These are phyloP conservation scores for Tricholomella constricta DNA, from an alignment of 768 basidiomycete genomes.

Conservation along the genomic window DNA sequence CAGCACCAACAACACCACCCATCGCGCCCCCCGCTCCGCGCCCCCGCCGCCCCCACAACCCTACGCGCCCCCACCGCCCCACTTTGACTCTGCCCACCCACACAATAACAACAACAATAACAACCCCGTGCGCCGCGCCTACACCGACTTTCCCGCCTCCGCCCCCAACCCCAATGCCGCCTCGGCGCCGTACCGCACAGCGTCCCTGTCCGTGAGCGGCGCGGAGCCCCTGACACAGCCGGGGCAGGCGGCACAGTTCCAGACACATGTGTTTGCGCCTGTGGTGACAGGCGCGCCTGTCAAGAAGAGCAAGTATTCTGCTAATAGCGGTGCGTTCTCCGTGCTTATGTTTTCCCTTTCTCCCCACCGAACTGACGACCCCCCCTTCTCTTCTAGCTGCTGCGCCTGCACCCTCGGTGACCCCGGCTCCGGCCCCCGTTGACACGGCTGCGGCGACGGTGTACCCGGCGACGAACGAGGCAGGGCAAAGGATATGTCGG, in stretches of 20 bases:
- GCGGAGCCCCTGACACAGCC: constrained; percentile 25
- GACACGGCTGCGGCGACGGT: constrained; percentile 22
- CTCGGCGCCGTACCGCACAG: no score
- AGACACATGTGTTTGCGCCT: constrained; percentile 73
- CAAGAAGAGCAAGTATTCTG: constrained; percentile 60
- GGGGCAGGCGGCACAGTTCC: constrained; percentile 43
- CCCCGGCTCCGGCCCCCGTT: background rate
- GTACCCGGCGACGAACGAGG: constrained; percentile 52
- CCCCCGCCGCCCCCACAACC: constrained; percentile 18
- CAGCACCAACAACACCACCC: background rate
- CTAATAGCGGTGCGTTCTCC: constrained; percentile 15
- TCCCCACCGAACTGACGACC: background rate
- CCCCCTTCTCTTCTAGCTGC: background rate
- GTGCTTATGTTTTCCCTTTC: background rate
- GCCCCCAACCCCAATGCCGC: no score
- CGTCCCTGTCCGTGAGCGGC: background rate
- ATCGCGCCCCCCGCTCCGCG: constrained; percentile 6
- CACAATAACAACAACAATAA: no score
- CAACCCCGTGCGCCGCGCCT: no score
- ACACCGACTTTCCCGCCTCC: no score
- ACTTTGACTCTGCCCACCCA: no score
- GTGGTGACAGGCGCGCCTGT: constrained; percentile 72
- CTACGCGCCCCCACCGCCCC: no score
- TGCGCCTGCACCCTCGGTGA: background rate
- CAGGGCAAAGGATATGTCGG: constrained; percentile 75